Conservation (phyloP, 306 rosid genomes). For the Lupinus albus region DNA sequence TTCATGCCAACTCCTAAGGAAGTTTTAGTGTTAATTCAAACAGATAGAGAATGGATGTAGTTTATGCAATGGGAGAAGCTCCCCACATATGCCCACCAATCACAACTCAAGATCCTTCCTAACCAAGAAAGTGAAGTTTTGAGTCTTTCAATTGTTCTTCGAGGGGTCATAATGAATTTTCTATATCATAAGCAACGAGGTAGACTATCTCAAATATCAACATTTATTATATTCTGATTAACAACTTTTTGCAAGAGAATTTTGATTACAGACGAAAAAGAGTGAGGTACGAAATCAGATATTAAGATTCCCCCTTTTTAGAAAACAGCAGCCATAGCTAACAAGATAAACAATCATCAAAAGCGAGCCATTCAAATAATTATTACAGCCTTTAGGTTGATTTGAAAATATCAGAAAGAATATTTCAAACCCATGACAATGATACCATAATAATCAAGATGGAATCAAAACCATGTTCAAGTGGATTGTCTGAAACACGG, state of each 20-base stretch:
- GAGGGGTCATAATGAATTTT: constrained; percentile 2
- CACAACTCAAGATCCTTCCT: constrained; percentile 10
- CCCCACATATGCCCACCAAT: neutral
- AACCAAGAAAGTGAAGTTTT: constrained; percentile 13
- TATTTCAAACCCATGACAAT: neutral
- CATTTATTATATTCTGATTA: neutral
- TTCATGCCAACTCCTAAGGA: neutral
- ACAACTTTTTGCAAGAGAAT: neutral
- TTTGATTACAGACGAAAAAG: neutral
- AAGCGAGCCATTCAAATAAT: neutral
- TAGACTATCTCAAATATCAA: constrained; percentile 6
- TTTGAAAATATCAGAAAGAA: constrained; percentile 9
- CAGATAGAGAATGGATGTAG: constrained; percentile 1
- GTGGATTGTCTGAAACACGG: constrained; percentile 23
- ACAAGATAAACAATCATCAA: constrained; percentile 9
- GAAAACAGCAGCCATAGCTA: constrained; percentile 4
- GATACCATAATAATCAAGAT: neutral
- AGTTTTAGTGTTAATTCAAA: neutral
- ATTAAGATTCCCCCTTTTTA: neutral
- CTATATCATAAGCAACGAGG: neutral
- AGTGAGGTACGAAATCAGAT: neutral
- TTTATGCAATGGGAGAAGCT: constrained; percentile 6
- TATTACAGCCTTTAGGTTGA: neutral
- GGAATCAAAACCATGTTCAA: neutral
- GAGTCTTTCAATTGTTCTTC: neutral